A percentile compares a stretch with the other conserved stretches of the same genome.
These are phyloP conservation scores for Fragilariopsis cylindrus DNA, from an alignment of 108 stramenopile genomes.

Conservation along the genomic window DNA sequence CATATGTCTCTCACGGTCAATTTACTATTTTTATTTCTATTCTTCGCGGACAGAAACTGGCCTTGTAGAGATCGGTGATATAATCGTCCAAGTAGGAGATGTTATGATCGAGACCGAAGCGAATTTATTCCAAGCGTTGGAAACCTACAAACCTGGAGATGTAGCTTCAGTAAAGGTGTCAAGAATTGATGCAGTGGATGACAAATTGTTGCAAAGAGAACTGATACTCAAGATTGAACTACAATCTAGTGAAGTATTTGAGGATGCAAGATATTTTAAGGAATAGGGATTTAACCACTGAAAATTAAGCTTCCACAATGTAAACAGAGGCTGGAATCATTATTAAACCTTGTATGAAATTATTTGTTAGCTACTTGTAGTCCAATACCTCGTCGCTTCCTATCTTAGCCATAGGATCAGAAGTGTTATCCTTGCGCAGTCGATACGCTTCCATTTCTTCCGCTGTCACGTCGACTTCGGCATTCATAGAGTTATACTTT, in stretches of 20 bases:
- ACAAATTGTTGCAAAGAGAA: conserved; percentile 28
- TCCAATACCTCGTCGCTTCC: conserved; percentile 71
- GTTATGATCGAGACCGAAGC: conserved; percentile 76
- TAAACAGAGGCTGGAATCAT: background rate
- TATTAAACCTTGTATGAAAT: background rate
- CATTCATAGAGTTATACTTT: conserved; percentile 88
- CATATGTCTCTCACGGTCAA: too few relatives aligned
- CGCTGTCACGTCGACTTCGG: conserved; percentile 88
- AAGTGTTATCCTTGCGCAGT: conserved; percentile 62
- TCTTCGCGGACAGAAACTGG: conserved; percentile 52
- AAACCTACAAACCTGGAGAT: conserved; percentile 84
- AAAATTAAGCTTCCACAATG: background rate
- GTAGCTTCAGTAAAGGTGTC: conserved; percentile 72
- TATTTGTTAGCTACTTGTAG: conserved; percentile 45
- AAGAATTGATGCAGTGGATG: conserved; percentile 47
- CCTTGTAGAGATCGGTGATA: conserved; percentile 89
- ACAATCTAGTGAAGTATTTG: conserved; percentile 34
- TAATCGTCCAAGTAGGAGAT: conserved; percentile 83
- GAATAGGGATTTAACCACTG: background rate
- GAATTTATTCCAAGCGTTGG: conserved; percentile 89
- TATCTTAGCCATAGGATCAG: conserved; percentile 90
- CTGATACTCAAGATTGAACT: conserved; percentile 31
- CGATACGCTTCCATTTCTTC: conserved; percentile 98
- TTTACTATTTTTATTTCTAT: too few relatives aligned
- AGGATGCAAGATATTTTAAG: background rate